Base-by-base conservation (phyloP, 768 basidiomycete genomes). In the Tubosaeta sp. region DNA sequence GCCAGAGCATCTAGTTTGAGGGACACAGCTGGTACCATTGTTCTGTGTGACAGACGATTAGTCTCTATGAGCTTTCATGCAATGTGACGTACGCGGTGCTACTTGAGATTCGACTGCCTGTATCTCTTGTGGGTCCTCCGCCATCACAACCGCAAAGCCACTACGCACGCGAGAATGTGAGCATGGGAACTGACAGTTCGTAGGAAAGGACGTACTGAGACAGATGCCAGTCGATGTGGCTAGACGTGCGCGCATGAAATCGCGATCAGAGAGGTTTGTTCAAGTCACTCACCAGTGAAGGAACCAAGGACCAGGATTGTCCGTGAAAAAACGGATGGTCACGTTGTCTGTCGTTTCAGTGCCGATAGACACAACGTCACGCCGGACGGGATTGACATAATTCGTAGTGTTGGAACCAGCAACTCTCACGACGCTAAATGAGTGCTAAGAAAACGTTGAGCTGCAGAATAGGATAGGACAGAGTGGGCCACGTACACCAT, bases 231-330 rank as follows among this genome's bases (percentile, higher is more conserved):
- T 67, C 66, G 10, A 68, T 54, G 49, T 67, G 66, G 19, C 66
- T 67, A 40, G 13, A 21, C 7, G 42, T 42, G 9, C 7, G n/a
- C 9, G 25, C 5, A 27, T 53, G n/a, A 60, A 50, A 40, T 19
- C 13, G 14, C 12, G n/a, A 46, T 24, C 24, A 29, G 1, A 12
- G 5, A 21, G 10, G 11, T 31, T 4, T n/a, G 11, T 36, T n/a
- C 5, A 3, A 9, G 18, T 29, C 5, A 34, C 59, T 61, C 46
- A 70, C 66, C 68, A 78, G 55, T 78, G 77, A 36, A 78, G 61
- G 63, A 78, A 70, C 78, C 82, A 84, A 7, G 79, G 78, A 13
- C 86, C 86, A 1, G 84, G 73, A 63, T 87, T 87, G 55, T 87
- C 79, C 1, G 84, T 84, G 24, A 67, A 60, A 64, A 83, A 86